A percentile compares a stretch with the other conserved stretches of the same genome.
Conservation (phyloP, 345 rosid genomes). For the Cochlearia excelsa region DNA sequence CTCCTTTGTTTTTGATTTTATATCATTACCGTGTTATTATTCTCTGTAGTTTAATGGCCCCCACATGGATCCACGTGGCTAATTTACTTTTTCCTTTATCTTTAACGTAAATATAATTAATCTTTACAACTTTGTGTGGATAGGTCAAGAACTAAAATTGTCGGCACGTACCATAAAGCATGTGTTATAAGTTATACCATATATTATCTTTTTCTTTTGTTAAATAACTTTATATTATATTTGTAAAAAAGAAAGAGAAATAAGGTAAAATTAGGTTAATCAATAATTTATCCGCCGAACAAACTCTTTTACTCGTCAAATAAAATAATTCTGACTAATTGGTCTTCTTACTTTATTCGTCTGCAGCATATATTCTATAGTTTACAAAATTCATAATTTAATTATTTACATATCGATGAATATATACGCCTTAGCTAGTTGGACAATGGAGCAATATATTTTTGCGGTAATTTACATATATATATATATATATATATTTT, state of each 20-base stretch:
- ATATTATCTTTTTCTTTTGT: too few relatives aligned
- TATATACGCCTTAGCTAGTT: conserved; percentile 11
- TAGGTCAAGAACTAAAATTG: conserved; percentile 32
- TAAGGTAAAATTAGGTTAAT: conserved; percentile 9
- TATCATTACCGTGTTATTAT: conserved; percentile 2
- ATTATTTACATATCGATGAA: neutral
- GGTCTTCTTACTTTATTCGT: conserved; percentile 27
- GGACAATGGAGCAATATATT: neutral
- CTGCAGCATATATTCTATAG: conserved; percentile 18
- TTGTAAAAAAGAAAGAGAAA: neutral
- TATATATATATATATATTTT: too few relatives aligned
- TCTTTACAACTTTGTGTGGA: conserved; percentile 26
- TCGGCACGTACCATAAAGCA: conserved; percentile 35
- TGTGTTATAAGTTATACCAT: conserved; percentile 17
- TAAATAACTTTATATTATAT: neutral
- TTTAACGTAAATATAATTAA: conserved; percentile 16
- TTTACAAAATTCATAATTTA: neutral
- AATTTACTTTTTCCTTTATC: conserved; percentile 1
- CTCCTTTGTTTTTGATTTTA: neutral
- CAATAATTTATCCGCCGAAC: conserved; percentile 27
- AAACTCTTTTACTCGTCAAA: conserved; percentile 16
- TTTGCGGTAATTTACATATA: too few relatives aligned
- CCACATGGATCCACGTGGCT: conserved; percentile 41
- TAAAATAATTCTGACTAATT: conserved; percentile 1
- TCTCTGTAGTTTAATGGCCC: conserved; percentile 23